Percentiles rank a stretch among this genome's conserved stretches.
phyloP scores from a whole-genome alignment of 805 yeast genomes.

The Suhomyces sp. region DNA sequence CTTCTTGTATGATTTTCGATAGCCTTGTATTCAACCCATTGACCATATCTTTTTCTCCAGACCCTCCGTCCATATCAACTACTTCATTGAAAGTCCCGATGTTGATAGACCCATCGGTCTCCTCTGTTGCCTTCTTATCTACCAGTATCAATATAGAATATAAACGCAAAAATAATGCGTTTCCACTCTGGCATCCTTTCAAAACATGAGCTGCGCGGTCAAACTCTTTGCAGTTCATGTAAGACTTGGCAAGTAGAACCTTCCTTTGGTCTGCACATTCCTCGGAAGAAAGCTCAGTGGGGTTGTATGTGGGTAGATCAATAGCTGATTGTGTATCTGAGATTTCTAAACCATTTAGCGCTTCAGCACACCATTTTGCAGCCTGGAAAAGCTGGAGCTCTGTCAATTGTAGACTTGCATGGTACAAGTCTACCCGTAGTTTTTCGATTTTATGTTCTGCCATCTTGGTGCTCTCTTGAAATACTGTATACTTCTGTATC shows the following conservation, averaged over 20 bases:
- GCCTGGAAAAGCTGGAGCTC: slow-evolving; percentile 64
- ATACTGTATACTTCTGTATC: too few species aligned
- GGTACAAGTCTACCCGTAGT: slow-evolving; percentile 25
- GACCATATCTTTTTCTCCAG: slow-evolving; percentile 12
- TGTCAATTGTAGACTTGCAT: slow-evolving; percentile 40
- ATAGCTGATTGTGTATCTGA: not conserved
- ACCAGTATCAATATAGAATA: slow-evolving; percentile 74
- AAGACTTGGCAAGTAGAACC: slow-evolving; percentile 62
- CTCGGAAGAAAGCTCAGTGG: slow-evolving; percentile 2
- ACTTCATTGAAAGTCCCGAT: slow-evolving; percentile 24
- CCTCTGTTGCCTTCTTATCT: slow-evolving; percentile 73
- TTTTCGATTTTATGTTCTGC: slow-evolving; percentile 1
- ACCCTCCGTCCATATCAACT: slow-evolving; percentile 13
- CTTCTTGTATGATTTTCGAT: slow-evolving; percentile 38
- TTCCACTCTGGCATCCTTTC: slow-evolving; percentile 48
- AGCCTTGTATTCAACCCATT: slow-evolving; percentile 27
- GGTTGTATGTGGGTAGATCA: not conserved
- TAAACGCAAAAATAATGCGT: slow-evolving; percentile 59
- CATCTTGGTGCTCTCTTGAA: too few species aligned
- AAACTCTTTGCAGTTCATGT: slow-evolving; percentile 82
- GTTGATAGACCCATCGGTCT: slow-evolving; percentile 63
- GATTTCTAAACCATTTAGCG: slow-evolving; percentile 61
- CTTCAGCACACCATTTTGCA: slow-evolving; percentile 84
- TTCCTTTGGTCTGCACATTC: slow-evolving; percentile 33
- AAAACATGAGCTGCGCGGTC: slow-evolving; percentile 69